Evolutionary conservation across 1,284 basidiomycete genomes (phyloP), one percentile per base, ranked within the genome.

Genomic region (Ustilago xerochloae): DNA sequence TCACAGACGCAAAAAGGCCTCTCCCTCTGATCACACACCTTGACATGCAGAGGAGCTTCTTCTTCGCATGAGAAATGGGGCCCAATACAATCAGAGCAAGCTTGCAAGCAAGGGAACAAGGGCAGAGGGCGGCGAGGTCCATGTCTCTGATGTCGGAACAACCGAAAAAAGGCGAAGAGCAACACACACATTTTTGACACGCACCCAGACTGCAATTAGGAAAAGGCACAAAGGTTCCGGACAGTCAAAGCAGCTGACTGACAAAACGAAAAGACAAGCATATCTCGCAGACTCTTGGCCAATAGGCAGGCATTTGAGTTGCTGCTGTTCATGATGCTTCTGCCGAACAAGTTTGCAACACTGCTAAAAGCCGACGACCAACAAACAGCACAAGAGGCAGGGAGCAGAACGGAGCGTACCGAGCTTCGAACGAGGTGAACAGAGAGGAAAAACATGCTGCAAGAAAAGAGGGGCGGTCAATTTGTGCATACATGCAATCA

Each of bases 211-310:
- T 8, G 22, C 1, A 43, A 36, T n/a, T n/a, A 38, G 13, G 33
- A 9, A 24, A 35, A 16, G 18, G 6, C 2, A n/a, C 9, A 15
- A 24, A 30, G n/a, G 20, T 18, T 55, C 39, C 39, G 51, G 41
- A 66, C 43, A 65, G 59, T 67, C 64, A 67, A 48, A 20, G 43
- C 35, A 47, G 64, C 57, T 67, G 59, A 67, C 64, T 38, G 49
- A 62, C 54, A 30, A 55, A 36, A 43, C 26, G 20, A 28, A 24
- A 26, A 9, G 22, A 48, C 46, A 35, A 24, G 33, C 66, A 68
- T 68, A 68, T 68, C 66, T 68, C 59, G 49, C 50, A 68, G 60
- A 68, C 45, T 69, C 66, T 69, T 69, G 66, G 66, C 66, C 66
- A 69, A 69, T 69, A 60, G 55, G 66, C 66, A 59, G 66, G 60